A percentile compares a stretch with the other conserved stretches of the same genome.
Evolutionary conservation across 75 land plant genomes (phyloP).

Genomic region (Selaginella moellendorffii): DNA sequence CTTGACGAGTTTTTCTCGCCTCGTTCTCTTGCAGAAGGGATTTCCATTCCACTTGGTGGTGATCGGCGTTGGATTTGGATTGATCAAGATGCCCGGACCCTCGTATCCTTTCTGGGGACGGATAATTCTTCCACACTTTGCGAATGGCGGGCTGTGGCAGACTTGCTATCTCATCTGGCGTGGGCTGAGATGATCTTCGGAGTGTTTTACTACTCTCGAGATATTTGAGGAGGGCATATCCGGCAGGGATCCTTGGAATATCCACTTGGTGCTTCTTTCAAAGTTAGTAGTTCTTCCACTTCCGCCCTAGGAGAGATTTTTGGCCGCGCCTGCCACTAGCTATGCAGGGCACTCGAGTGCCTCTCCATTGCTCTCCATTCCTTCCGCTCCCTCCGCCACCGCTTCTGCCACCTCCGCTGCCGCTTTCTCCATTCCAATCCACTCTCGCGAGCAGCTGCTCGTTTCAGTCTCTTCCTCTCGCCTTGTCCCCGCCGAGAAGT

Average conservation of each 20-base stretch:
- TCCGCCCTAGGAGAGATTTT: too few species aligned
- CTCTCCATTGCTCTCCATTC: too few species aligned
- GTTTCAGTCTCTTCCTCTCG: not conserved
- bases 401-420: not conserved
- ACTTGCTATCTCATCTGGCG: slow-evolving; percentile 9
- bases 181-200: too few species aligned
- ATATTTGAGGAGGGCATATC: too few species aligned
- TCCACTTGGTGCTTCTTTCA: not conserved
- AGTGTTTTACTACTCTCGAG: too few species aligned
- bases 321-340: not conserved
- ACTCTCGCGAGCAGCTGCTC: too few species aligned
- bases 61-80: slow-evolving; percentile 14
- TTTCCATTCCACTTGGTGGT: slow-evolving; percentile 16
- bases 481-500: not conserved
- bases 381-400: too few species aligned
- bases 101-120: slow-evolving; percentile 20
- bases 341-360: not conserved
- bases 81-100: slow-evolving; percentile 13
- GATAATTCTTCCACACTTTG: slow-evolving; percentile 19
- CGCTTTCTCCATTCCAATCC: not conserved
- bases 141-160: slow-evolving; percentile 27
- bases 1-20: not conserved
- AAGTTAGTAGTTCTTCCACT: too few species aligned
- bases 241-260: not conserved
- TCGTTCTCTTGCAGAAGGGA: not conserved